A percentile compares a stretch with the other conserved stretches of the same genome.
These are phyloP conservation scores for Centrapalus pauciflorus DNA, from an alignment of 129 eudicot species.

Conservation along the genomic window DNA sequence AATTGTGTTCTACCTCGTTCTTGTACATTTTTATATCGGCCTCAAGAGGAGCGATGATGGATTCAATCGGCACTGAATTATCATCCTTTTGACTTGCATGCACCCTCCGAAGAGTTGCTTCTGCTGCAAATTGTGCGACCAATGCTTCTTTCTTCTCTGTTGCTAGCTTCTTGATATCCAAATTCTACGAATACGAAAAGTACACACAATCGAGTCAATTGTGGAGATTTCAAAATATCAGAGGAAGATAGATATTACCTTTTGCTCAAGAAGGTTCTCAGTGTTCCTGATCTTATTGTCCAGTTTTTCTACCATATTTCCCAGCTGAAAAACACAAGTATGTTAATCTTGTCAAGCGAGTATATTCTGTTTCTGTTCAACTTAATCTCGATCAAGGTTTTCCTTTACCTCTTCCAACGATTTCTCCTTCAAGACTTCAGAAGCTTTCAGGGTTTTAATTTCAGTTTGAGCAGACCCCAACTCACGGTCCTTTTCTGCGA, in stretches of 20 bases:
- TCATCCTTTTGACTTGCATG: constrained; percentile 69
- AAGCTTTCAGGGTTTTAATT: constrained; percentile 68
- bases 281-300: constrained; percentile 51
- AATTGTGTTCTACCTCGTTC: constrained; percentile 56
- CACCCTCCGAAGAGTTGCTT: constrained; percentile 85
- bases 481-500: constrained; percentile 73
- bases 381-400: neutral
- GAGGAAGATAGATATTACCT: constrained; percentile 35
- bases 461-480: constrained; percentile 62
- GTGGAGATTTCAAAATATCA: neutral
- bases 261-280: constrained; percentile 62
- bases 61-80: constrained; percentile 72
- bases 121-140: constrained; percentile 92
- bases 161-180: constrained; percentile 67
- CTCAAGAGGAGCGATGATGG: constrained; percentile 82
- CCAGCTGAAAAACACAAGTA: constrained; percentile 44
- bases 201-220: neutral
- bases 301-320: constrained; percentile 45
- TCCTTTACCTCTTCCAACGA: constrained; percentile 71
- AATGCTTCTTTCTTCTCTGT: constrained; percentile 83
- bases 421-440: constrained; percentile 69
- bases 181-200: constrained; percentile 50
- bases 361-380: neutral
- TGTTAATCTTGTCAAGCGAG: neutral
- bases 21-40: constrained; percentile 74